Evolutionary conservation across 2,329 filamentous ascomycete genomes (phyloP), one percentile per base, ranked within the genome.

Genomic region (Chaetoscypha palmicola): DNA sequence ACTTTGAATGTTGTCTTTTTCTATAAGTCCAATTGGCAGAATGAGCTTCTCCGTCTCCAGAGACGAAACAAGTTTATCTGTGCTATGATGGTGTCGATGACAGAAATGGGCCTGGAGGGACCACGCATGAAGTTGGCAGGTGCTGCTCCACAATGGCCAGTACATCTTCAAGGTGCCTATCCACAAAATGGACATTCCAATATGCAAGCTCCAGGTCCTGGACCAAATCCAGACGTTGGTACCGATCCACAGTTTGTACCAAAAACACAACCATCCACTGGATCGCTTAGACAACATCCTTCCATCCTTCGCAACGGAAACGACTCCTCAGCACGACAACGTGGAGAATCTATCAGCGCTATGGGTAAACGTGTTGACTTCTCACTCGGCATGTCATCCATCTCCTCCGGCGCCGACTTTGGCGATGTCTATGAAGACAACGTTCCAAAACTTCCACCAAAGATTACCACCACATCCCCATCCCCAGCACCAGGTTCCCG

Each of bases 21-120:
- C 71, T 94, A 96, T 75, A 96, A 96, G 65, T 88, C 84, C 47
- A 96, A 91, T 64, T 96, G 86, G 77, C 91, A 97, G 62, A 96
- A 96, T 61, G 91, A 97, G 62, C 72, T 94, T 34, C 73, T 96
- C 19, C 89, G 91, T 67, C 76, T 97, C 2, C 86, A 85, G 55
- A 79, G 91, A 14, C 86, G 92, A 58, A 96, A 96, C 72, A 92
- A 90, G 62, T 95, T 97, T 65, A 89, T 94, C 53, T 89, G 85
- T 51, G 88, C 92, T 49, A 70, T 97, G 58, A 94, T 95, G 83
- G 72, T 85, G 28, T 79, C 86, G 43, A 89, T 96, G 71, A 48
- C 58, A 24, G 58, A 61, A 36, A 43, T 62, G 20, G 59, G 58
- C 8, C 61, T 63, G 16, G 59, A 62, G 55, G 61, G 60, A 19